A percentile compares a stretch with the other conserved stretches of the same genome.
These are phyloP conservation scores for Aureobasidium pullulans DNA, from an alignment of 2,329 filamentous ascomycete species.

Conservation along the genomic window DNA sequence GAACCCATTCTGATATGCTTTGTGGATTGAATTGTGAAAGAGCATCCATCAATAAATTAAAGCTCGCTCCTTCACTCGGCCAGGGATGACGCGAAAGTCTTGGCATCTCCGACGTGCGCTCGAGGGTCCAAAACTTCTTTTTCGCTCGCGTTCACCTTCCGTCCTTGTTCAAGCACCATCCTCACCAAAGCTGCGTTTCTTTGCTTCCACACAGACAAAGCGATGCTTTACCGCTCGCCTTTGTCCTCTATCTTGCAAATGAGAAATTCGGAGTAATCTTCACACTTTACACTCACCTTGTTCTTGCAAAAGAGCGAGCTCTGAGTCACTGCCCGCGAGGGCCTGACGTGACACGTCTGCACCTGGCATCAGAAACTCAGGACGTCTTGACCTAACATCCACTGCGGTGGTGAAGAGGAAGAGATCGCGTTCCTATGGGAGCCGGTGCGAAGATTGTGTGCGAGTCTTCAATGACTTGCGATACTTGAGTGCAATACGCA, in stretches of 20 bases:
- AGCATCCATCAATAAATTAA: background rate
- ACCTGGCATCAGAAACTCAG: slow-evolving; percentile 90
- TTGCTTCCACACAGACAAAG: slow-evolving; percentile 68
- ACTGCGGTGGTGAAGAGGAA: background rate
- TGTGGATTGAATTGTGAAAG: background rate
- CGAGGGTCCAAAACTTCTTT: background rate
- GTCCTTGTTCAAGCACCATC: slow-evolving; percentile 62
- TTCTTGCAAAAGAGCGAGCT: slow-evolving; percentile 24
- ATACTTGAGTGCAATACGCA: slow-evolving; percentile 96
- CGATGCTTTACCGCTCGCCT: slow-evolving; percentile 17
- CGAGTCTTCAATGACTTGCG: slow-evolving; percentile 37
- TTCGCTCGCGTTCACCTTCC: slow-evolving; percentile 26
- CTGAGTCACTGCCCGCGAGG: slow-evolving; percentile 68
- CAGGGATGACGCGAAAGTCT: slow-evolving; percentile 1
- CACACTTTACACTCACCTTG: slow-evolving; percentile 46
- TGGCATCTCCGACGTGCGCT: slow-evolving; percentile 12
- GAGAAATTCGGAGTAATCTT: slow-evolving; percentile 99
- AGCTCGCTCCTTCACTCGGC: background rate
- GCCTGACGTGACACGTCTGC: slow-evolving; percentile 78
- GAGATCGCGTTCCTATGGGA: slow-evolving; percentile 59
- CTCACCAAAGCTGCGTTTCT: slow-evolving; percentile 92
- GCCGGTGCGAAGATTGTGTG: slow-evolving; percentile 91
- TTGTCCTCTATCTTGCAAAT: slow-evolving; percentile 57
- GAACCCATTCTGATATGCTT: slow-evolving; percentile 1
- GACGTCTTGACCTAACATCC: slow-evolving; percentile 28